phyloP scores from a whole-genome alignment of 176 grass and related monocot genomes.

The Canna indica region DNA sequence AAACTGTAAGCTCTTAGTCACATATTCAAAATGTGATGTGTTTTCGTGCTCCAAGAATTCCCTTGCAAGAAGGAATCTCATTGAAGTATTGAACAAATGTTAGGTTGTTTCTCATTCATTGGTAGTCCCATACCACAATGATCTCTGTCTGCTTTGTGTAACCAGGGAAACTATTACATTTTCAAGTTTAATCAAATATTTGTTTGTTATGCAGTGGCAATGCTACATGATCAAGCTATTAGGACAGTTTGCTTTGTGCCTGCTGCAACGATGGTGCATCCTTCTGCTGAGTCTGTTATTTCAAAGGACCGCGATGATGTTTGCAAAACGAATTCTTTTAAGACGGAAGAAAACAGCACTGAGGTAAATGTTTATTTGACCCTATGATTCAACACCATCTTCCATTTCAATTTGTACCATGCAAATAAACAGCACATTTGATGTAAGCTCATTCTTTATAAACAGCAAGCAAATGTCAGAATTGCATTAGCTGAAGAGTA shows the following conservation, averaged over 20 bases:
- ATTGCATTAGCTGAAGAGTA: constrained; percentile 17
- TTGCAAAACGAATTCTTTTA: constrained; percentile 3
- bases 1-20: no score
- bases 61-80: no score
- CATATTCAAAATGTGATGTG: no score
- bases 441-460: constrained; percentile 24
- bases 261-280: constrained; percentile 25
- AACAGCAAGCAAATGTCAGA: constrained; percentile 16
- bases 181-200: not conserved
- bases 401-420: not conserved
- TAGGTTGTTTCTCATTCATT: no score
- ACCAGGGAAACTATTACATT: not conserved
- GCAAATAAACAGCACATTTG: no score
- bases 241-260: constrained; percentile 4
- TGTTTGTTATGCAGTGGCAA: constrained; percentile 20
- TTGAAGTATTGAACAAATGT: no score
- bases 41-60: no score
- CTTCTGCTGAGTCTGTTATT: constrained; percentile 35
- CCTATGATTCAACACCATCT: not conserved
- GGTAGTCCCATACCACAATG: no score
- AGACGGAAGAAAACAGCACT: constrained; percentile 41
- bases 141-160: not conserved
- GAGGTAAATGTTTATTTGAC: constrained; percentile 33
- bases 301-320: constrained; percentile 26
- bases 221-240: constrained; percentile 31